A percentile compares a stretch with the other conserved stretches of the same genome.
phyloP scores from a whole-genome alignment of 352 stramenopile genomes.

The Globisporangium heterothallicum region DNA sequence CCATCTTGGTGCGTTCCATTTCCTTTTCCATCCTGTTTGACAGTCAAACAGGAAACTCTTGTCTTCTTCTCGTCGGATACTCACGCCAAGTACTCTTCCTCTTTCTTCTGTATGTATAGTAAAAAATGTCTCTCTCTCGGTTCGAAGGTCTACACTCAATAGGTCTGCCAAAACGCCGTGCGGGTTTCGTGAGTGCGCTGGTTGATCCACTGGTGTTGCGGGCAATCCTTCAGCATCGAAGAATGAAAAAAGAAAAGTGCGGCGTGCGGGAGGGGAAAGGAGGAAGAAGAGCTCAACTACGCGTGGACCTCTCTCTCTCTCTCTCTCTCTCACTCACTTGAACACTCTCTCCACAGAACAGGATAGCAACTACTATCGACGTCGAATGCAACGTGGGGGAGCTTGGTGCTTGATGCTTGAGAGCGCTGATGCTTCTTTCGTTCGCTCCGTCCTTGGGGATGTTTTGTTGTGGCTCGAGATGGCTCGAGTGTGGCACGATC shows the following conservation, averaged over 20 bases:
- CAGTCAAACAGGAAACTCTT: neutral
- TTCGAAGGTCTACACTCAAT: conserved; percentile 26
- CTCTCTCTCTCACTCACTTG: neutral
- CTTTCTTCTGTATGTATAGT: neutral
- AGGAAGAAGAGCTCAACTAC: neutral
- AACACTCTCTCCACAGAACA: too few relatives aligned
- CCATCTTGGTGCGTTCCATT: conserved; percentile 10
- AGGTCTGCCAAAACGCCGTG: conserved; percentile 55
- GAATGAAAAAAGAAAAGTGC: neutral
- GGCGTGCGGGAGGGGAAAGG: conserved; percentile 1
- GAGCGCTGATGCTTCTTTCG: too few relatives aligned
- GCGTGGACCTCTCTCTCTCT: conserved; percentile 1
- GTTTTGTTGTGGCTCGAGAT: too few relatives aligned
- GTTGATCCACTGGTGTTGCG: conserved; percentile 88
- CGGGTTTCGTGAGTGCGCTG: conserved; percentile 86
- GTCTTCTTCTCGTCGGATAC: too few relatives aligned
- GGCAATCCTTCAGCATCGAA: conserved; percentile 85
- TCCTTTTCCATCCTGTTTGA: neutral
- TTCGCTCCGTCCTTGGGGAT: too few relatives aligned
- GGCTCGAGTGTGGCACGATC: too few relatives aligned
- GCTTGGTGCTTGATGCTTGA: too few relatives aligned
- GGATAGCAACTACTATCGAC: too few relatives aligned
- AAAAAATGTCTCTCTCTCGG: neutral
- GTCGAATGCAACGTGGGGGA: too few relatives aligned
- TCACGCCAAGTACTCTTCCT: conserved; percentile 1